A percentile compares a stretch with the other conserved stretches of the same genome.
Conservation (phyloP, 345 rosid genomes). For the Atalantia buxifolia region DNA sequence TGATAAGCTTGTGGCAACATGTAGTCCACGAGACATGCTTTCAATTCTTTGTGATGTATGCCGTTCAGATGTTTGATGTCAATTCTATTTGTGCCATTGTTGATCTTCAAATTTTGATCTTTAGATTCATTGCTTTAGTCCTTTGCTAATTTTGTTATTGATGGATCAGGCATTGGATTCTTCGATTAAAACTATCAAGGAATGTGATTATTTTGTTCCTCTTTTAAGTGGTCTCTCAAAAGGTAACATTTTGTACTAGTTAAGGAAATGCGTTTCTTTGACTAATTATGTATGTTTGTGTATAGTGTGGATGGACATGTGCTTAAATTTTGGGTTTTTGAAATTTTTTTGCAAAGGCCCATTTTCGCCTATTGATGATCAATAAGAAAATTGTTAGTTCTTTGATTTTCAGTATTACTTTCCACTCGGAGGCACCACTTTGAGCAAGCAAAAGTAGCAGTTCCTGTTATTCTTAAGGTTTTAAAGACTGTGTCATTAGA, state of each 20-base stretch:
- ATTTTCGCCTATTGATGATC: not conserved
- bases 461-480: constrained; percentile 58
- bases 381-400: constrained; percentile 15
- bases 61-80: not conserved
- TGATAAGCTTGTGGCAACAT: constrained; percentile 41
- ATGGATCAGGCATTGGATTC: constrained; percentile 67
- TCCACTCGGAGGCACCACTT: constrained; percentile 66
- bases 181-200: constrained; percentile 30
- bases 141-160: constrained; percentile 14
- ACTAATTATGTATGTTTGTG: not conserved
- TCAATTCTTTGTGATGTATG: constrained; percentile 79
- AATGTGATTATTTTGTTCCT: constrained; percentile 49
- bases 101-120: not conserved
- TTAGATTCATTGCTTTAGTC: not conserved
- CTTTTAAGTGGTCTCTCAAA: constrained; percentile 68
- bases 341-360: not conserved
- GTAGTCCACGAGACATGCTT: constrained; percentile 87
- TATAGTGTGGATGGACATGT: not conserved
- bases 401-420: constrained; percentile 52
- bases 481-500: constrained; percentile 45
- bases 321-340: not conserved
- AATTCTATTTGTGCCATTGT: not conserved
- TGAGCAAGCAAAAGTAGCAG: constrained; percentile 69
- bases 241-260: constrained; percentile 40
- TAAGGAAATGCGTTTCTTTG: not conserved